Percentiles rank a stretch among this genome's conserved stretches.
Conservation (phyloP, 2,329 filamentous ascomycete genomes). For the Magnaporthales sp. region DNA sequence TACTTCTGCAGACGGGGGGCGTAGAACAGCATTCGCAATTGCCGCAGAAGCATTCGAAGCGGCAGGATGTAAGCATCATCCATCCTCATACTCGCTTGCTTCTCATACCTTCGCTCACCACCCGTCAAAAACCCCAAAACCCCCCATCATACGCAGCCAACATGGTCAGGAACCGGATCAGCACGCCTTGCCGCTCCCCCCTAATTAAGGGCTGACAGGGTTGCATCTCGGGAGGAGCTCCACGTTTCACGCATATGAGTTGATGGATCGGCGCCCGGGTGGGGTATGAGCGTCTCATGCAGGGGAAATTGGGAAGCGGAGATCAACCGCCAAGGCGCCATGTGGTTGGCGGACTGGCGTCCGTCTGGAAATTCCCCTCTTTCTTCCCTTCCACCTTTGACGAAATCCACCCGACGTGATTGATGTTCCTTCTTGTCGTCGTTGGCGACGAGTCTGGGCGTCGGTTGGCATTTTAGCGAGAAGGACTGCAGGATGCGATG, state of each 20-base stretch:
- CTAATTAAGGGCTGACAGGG: background rate
- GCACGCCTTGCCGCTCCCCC: background rate
- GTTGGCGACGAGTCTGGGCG: background rate
- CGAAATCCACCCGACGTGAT: background rate
- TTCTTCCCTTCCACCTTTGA: background rate
- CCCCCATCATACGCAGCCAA: background rate
- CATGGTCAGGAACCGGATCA: background rate
- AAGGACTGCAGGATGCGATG: background rate
- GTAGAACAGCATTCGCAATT: background rate
- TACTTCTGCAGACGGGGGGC: background rate
- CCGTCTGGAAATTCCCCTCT: background rate
- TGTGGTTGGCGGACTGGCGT: background rate
- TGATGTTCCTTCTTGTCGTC: background rate
- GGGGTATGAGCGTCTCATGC: background rate
- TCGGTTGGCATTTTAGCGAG: background rate
- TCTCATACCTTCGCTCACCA: too few relatives aligned
- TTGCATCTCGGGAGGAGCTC: background rate
- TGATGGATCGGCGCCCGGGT: background rate
- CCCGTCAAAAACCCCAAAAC: background rate
- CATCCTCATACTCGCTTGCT: background rate
- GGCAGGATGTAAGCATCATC: background rate
- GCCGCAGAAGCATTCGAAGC: background rate
- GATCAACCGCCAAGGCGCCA: background rate
- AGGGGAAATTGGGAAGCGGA: background rate
- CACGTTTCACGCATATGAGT: conserved; percentile 3